phyloP scores from a whole-genome alignment of 257 asterid species.

The Nyctanthes arbortristis region DNA sequence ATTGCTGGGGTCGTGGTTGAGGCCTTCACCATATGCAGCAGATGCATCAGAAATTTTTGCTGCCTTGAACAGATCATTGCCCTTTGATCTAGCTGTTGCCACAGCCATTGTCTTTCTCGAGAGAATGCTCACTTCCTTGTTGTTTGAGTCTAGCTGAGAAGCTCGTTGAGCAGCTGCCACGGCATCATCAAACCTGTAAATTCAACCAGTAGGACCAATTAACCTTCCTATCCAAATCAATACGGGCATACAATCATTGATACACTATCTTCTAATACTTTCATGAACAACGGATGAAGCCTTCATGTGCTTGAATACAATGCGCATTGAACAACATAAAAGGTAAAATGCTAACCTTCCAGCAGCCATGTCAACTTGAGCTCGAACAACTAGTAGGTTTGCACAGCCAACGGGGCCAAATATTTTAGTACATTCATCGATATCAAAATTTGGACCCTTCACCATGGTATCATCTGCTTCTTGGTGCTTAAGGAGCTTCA shows the following conservation, averaged over 20 bases:
- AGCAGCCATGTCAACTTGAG: slow-evolving; percentile 63
- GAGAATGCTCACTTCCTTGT: slow-evolving; percentile 51
- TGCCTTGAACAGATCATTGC: slow-evolving; percentile 60
- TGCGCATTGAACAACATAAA: background rate
- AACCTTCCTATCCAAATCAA: background rate
- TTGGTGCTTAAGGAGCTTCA: slow-evolving; percentile 66
- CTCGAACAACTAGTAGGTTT: slow-evolving; percentile 43
- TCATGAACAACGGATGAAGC: too few species aligned
- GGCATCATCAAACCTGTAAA: slow-evolving; percentile 61
- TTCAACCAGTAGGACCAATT: too few species aligned
- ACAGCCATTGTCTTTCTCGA: slow-evolving; percentile 51
- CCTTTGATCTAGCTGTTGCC: slow-evolving; percentile 57
- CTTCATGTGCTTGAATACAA: background rate
- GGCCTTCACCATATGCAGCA: slow-evolving; percentile 68
- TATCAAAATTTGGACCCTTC: slow-evolving; percentile 52
- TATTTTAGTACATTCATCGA: slow-evolving; percentile 58
- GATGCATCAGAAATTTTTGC: slow-evolving; percentile 56
- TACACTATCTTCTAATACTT: background rate
- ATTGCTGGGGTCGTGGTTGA: slow-evolving; percentile 57
- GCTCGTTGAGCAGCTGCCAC: slow-evolving; percentile 62
- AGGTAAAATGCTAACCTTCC: slow-evolving; percentile 54
- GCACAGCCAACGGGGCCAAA: slow-evolving; percentile 72
- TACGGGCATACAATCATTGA: background rate
- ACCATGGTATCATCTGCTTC: slow-evolving; percentile 66
- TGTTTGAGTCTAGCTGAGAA: slow-evolving; percentile 50